Conservation (phyloP, 129 eudicot genomes). For the Tagetes erecta region DNA sequence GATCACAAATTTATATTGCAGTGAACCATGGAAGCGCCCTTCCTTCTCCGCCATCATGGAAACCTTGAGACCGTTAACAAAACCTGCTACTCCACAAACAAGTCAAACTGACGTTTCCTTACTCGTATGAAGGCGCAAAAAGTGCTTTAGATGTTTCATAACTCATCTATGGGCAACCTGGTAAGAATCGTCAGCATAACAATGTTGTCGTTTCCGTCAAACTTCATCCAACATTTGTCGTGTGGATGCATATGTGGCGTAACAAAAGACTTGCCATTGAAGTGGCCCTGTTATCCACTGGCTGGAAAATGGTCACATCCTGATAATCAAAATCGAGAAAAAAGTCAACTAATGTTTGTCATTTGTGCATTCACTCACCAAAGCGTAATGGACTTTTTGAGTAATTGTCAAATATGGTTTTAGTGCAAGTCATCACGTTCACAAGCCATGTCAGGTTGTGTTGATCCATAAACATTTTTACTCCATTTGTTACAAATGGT, state of each 20-base stretch:
- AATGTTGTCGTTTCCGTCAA: background rate
- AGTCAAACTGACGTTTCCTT: conserved; percentile 37
- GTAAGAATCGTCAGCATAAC: conserved; percentile 13
- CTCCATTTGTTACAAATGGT: too few species aligned
- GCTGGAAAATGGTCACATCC: background rate
- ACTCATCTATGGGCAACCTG: conserved; percentile 11
- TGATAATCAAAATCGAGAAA: background rate
- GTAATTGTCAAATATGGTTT: background rate
- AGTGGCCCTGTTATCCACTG: background rate
- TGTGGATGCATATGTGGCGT: background rate
- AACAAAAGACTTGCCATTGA: background rate
- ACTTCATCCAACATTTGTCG: background rate
- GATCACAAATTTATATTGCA: conserved; percentile 28
- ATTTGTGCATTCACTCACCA: background rate
- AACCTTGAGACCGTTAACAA: conserved; percentile 39
- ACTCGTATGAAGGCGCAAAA: conserved; percentile 14
- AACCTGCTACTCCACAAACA: conserved; percentile 45
- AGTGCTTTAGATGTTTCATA: background rate
- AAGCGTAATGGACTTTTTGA: background rate
- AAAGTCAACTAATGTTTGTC: background rate
- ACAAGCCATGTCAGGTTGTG: background rate
- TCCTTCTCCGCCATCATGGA: conserved; percentile 74
- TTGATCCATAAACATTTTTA: background rate
- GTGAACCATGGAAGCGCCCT: conserved; percentile 79
- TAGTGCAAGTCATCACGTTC: background rate